These are phyloP conservation scores for Xylaria castorea DNA, from an alignment of 495 filamentous ascomycete genomes.

Conservation along the genomic window DNA sequence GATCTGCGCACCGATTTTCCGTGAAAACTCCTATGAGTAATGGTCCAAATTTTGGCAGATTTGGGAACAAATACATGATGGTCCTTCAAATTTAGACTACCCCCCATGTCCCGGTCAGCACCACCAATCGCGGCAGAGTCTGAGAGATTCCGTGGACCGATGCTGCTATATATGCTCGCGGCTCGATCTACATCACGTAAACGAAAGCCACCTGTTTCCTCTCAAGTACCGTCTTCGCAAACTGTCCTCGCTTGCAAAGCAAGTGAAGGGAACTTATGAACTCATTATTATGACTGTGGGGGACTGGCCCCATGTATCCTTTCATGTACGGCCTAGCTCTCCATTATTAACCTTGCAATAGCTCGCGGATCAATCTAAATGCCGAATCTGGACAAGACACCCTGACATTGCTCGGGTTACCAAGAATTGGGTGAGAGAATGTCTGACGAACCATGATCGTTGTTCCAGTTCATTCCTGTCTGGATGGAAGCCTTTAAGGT, in stretches of 20 bases:
- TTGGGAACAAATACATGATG: not conserved
- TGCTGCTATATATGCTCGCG: not conserved
- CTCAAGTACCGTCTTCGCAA: not conserved
- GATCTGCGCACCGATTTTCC: not conserved
- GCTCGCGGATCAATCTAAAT: not conserved
- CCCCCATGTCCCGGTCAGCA: not conserved
- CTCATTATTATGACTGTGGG: not conserved
- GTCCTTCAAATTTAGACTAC: no score
- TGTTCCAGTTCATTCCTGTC: not conserved
- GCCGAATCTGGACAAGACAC: slow-evolving; percentile 14
- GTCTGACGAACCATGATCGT: not conserved
- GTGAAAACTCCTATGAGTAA: not conserved
- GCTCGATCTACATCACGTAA: not conserved
- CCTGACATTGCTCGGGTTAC: not conserved
- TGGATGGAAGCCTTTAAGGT: not conserved
- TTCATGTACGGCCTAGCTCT: not conserved
- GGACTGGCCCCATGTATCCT: not conserved
- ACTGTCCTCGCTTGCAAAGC: not conserved
- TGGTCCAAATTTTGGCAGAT: not conserved
- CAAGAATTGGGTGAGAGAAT: not conserved
- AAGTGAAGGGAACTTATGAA: not conserved
- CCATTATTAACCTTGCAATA: not conserved
- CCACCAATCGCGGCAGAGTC: not conserved
- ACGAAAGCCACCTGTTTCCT: not conserved
- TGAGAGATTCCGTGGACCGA: not conserved